Percentiles rank a stretch among this genome's conserved stretches.
Conservation (phyloP, 371 early-diverging fungal genomes). For the Apophysomyces ossiformis region DNA sequence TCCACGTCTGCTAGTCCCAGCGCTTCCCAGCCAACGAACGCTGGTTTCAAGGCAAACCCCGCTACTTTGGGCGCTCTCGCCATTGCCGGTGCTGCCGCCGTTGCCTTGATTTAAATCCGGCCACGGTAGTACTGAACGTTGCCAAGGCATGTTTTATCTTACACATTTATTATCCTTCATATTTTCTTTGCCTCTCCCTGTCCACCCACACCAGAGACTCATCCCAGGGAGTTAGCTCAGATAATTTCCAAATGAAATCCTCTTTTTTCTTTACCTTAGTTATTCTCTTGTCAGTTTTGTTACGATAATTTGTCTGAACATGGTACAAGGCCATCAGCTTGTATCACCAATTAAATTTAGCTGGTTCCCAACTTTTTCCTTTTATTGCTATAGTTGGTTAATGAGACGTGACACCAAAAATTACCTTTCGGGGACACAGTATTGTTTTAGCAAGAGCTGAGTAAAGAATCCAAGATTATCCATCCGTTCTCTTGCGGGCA, state of each 20-base stretch:
- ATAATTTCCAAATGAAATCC: too few species aligned
- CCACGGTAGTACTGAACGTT: not conserved
- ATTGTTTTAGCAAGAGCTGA: not conserved
- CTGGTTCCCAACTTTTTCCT: not conserved
- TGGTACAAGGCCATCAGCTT: not conserved
- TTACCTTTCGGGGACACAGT: not conserved
- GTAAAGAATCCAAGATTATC: not conserved
- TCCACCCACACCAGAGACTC: too few species aligned
- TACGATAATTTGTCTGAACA: not conserved
- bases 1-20: not conserved
- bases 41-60: conserved; percentile 28
- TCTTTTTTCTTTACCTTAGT: too few species aligned
- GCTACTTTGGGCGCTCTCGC: conserved; percentile 20
- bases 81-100: conserved; percentile 36
- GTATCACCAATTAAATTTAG: conserved; percentile 5
- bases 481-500: too few species aligned
- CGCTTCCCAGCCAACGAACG: conserved; percentile 16
- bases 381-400: not conserved
- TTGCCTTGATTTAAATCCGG: conserved; percentile 10
- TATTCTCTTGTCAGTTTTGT: not conserved
- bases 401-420: not conserved
- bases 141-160: not conserved
- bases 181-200: too few species aligned
- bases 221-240: too few species aligned
- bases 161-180: too few species aligned